These are phyloP conservation scores for Smittium culicis DNA, from an alignment of 371 early-diverging fungal species.

Conservation along the genomic window DNA sequence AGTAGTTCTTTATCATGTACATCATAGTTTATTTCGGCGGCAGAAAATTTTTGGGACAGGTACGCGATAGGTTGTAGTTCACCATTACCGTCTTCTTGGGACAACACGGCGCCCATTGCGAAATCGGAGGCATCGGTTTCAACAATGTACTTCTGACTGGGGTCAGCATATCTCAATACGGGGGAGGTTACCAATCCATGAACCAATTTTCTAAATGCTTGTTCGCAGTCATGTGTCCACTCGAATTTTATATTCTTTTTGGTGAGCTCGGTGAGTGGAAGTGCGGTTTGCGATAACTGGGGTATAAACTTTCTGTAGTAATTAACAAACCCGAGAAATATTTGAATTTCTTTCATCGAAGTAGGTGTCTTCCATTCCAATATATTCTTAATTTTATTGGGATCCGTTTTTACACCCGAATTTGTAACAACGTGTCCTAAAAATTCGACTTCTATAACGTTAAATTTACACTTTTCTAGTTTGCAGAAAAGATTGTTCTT, in stretches of 20 bases:
- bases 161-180: background rate
- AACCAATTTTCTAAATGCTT: background rate
- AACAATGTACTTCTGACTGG: background rate
- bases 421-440: slow-evolving; percentile 30
- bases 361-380: slow-evolving; percentile 27
- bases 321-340: slow-evolving; percentile 30
- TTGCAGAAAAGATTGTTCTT: slow-evolving; percentile 16
- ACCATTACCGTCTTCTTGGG: background rate
- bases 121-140: slow-evolving; percentile 11
- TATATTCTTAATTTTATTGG: slow-evolving; percentile 24
- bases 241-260: slow-evolving; percentile 9
- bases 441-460: slow-evolving; percentile 23
- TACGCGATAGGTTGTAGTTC: background rate
- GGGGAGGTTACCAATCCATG: background rate
- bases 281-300: slow-evolving; percentile 15
- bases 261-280: slow-evolving; percentile 14
- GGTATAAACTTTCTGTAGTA: slow-evolving; percentile 25
- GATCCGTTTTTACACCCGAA: slow-evolving; percentile 22
- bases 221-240: background rate
- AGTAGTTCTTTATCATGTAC: slow-evolving; percentile 3
- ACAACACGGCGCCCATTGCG: background rate
- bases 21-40: slow-evolving; percentile 8
- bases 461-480: slow-evolving; percentile 38
- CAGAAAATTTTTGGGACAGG: background rate
- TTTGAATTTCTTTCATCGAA: slow-evolving; percentile 15